phyloP scores from a whole-genome alignment of 2,329 filamentous ascomycete species.

The Diaporthe australafricana region DNA sequence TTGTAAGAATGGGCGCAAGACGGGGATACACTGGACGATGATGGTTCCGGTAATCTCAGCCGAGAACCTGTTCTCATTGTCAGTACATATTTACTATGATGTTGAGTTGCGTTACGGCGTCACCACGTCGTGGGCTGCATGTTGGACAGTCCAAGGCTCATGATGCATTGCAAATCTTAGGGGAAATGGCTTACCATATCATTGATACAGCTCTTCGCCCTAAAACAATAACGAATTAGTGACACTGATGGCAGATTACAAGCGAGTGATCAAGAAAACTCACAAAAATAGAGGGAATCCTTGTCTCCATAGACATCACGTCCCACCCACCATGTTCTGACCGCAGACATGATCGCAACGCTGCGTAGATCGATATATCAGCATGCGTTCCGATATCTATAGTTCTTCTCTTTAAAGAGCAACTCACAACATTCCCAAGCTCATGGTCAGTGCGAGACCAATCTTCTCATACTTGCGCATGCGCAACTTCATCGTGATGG shows the following conservation, averaged over 20 bases:
- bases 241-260: not conserved
- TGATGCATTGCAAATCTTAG: not conserved
- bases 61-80: slow-evolving; percentile 20
- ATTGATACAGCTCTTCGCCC: slow-evolving; percentile 2
- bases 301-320: slow-evolving; percentile 18
- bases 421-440: slow-evolving; percentile 28
- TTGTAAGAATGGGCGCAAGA: slow-evolving; percentile 27
- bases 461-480: slow-evolving; percentile 26
- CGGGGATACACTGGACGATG: slow-evolving; percentile 30
- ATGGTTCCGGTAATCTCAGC: slow-evolving; percentile 28
- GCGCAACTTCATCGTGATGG: slow-evolving; percentile 23
- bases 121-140: not conserved
- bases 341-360: slow-evolving; percentile 26
- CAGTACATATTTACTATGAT: not conserved
- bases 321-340: slow-evolving; percentile 26
- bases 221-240: not conserved
- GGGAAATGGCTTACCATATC: slow-evolving; percentile 2
- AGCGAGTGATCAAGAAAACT: not conserved
- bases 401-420: no score
- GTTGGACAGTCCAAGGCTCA: no score
- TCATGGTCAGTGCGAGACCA: slow-evolving; percentile 24
- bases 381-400: not conserved
- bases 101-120: not conserved
- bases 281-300: slow-evolving; percentile 16
- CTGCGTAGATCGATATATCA: not conserved